These are phyloP conservation scores for Aaosphaeria arxii DNA, from an alignment of 2,329 filamentous ascomycete species.

Conservation along the genomic window DNA sequence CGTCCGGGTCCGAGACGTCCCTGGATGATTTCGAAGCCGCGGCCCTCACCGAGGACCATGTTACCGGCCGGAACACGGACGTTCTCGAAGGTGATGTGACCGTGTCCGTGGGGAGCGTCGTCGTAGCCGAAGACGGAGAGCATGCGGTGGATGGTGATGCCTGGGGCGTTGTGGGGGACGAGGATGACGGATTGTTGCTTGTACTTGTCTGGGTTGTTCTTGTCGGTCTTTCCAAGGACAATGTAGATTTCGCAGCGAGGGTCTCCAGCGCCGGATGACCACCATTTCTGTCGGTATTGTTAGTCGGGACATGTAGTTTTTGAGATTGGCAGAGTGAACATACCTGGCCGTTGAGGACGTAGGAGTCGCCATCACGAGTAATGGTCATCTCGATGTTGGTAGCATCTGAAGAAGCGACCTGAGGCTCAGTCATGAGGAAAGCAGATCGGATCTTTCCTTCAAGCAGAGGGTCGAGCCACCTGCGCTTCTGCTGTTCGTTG, in stretches of 20 bases:
- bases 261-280: conserved; percentile 94
- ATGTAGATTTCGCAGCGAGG: conserved; percentile 90
- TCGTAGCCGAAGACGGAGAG: conserved; percentile 93
- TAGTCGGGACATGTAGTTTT: not conserved
- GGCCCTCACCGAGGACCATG: conserved; percentile 88
- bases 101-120: conserved; percentile 97
- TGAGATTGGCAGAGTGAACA: conserved; percentile 14
- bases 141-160: conserved; percentile 93
- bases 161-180: conserved; percentile 75
- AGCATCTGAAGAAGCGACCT: conserved; percentile 84
- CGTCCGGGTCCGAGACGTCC: conserved; percentile 91
- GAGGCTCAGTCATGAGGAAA: conserved; percentile 92
- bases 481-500: conserved; percentile 76
- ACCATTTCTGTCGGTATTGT: conserved; percentile 86
- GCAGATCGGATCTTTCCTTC: conserved; percentile 83
- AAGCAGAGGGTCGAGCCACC: conserved; percentile 79
- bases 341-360: conserved; percentile 84
- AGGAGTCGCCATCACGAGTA: conserved; percentile 77
- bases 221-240: conserved; percentile 91
- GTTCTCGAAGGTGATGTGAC: conserved; percentile 84
- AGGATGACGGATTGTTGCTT: conserved; percentile 90
- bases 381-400: conserved; percentile 89
- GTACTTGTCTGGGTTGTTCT: conserved; percentile 73
- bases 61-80: conserved; percentile 81
- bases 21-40: conserved; percentile 98